Base-by-base conservation (phyloP, 768 basidiomycete genomes). In the Rhodotorula babjevae region DNA sequence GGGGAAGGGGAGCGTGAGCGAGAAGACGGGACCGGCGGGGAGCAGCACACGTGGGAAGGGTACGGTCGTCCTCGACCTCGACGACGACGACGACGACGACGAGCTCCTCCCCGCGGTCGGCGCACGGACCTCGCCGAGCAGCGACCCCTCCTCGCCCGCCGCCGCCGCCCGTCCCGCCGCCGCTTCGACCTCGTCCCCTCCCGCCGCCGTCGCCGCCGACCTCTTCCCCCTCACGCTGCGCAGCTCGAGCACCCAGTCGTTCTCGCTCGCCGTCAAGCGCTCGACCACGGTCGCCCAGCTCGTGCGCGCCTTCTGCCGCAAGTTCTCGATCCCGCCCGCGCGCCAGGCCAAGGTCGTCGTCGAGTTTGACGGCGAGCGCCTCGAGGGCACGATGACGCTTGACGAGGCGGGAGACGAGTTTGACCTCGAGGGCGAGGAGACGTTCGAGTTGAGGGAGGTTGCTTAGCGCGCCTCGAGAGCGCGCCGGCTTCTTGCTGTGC, bases 341-440 rank as follows among this genome's bases (percentile, higher is more conserved):
- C 33, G 46, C 40, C n/a, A 36, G n/a, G 56, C 18, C 5, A 56
- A n/a, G n/a, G 47, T 65, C 65, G 65, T 44, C 53, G 18, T 74
- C 49, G 73, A 74, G 68, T 65, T 74, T 50, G 73, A 74, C 3
- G 69, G 69, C 10, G 73, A 74, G 25, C 55, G 56, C 47, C 15
- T 74, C 11, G 66, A 67, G 15, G 14, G 36, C 19, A 18, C 23
- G 2, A 46, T 29, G 58, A 68, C 69, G 46, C n/a, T 74, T 16
- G 50, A 50, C 33, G 58, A 68, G 5, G 47, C 55, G 16, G 57
- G 61, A 62, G 73, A 70, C 15, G 73, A 74, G 66, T 67, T 59
- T 44, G 73, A 61, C 15, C 50, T 72, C 3, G 71, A 74, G 29
- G 73, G 55, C 12, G 73, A 74, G 59, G 73, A 74, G 65, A 70